Percentiles rank a stretch among this genome's conserved stretches.
Conservation (phyloP, 176 grass and related monocot species). For the Oryza longistaminata region DNA sequence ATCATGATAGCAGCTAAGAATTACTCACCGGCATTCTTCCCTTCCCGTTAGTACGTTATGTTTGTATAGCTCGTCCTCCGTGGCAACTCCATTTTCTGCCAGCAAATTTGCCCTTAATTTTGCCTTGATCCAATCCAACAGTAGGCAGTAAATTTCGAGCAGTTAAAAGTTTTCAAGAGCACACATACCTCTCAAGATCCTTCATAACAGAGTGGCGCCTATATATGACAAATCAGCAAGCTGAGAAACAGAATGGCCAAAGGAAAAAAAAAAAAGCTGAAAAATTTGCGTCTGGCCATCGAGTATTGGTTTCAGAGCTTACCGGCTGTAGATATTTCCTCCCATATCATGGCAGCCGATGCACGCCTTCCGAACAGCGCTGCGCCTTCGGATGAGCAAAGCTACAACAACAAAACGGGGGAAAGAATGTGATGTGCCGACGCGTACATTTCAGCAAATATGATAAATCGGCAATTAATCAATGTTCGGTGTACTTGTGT, state of each 20-base stretch:
- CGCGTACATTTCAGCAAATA: background rate
- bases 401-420: conserved; percentile 32
- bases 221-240: conserved; percentile 22
- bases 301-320: conserved; percentile 29
- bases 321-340: conserved; percentile 91
- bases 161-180: background rate
- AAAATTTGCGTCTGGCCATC: background rate
- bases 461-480: background rate
- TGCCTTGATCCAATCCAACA: background rate
- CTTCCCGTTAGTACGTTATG: conserved; percentile 91
- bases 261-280: background rate
- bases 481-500: background rate
- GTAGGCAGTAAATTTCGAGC: background rate
- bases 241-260: conserved; percentile 4
- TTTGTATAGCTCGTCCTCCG: conserved; percentile 80
- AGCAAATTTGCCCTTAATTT: background rate
- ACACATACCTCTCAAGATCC: conserved; percentile 84
- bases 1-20: background rate
- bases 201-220: conserved; percentile 90
- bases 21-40: conserved; percentile 80
- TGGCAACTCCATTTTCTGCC: conserved; percentile 81
- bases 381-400: conserved; percentile 56
- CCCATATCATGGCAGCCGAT: conserved; percentile 96
- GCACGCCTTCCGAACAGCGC: conserved; percentile 77
- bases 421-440: background rate